Conservation (phyloP, 805 yeast genomes). For the Trichomonascus vanleenenianus region DNA sequence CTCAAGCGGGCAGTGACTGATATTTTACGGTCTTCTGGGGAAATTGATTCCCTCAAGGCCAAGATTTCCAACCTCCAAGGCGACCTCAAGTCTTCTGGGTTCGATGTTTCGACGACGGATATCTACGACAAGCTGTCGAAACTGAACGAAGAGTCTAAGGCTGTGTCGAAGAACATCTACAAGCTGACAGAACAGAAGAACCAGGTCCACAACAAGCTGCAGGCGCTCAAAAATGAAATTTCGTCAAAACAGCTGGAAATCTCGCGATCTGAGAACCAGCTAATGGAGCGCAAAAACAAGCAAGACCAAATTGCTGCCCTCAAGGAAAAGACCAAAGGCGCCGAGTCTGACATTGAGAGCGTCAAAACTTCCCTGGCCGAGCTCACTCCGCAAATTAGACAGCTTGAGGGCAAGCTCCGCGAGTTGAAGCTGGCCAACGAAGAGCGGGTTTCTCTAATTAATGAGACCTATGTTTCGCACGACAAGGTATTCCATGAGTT, state of each 20-base stretch:
- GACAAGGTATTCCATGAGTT: not conserved
- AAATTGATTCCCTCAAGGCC: constrained; percentile 17
- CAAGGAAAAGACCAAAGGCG: constrained; percentile 2
- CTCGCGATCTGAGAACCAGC: no score
- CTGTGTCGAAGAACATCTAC: no score
- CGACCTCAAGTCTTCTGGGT: constrained; percentile 1
- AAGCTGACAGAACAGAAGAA: no score
- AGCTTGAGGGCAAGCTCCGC: constrained; percentile 6
- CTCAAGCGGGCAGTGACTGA: constrained; percentile 27
- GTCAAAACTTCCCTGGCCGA: not conserved
- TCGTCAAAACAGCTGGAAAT: no score
- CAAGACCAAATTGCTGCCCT: constrained; percentile 14
- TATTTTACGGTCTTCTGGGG: constrained; percentile 22
- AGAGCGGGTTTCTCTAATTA: not conserved
- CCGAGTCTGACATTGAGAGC: not conserved
- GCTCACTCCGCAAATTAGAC: not conserved
- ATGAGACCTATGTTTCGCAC: not conserved
- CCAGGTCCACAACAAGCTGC: no score
- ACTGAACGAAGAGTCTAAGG: no score
- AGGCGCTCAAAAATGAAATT: no score
- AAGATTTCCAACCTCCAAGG: constrained; percentile 21
- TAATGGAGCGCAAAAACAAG: constrained; percentile 20
- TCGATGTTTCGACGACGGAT: no score
- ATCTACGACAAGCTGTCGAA: no score
- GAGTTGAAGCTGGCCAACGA: constrained; percentile 3